Percentiles rank a stretch among this genome's conserved stretches.
phyloP scores from a whole-genome alignment of 805 yeast genomes.

The Tetrapisispora pingtungensis region DNA sequence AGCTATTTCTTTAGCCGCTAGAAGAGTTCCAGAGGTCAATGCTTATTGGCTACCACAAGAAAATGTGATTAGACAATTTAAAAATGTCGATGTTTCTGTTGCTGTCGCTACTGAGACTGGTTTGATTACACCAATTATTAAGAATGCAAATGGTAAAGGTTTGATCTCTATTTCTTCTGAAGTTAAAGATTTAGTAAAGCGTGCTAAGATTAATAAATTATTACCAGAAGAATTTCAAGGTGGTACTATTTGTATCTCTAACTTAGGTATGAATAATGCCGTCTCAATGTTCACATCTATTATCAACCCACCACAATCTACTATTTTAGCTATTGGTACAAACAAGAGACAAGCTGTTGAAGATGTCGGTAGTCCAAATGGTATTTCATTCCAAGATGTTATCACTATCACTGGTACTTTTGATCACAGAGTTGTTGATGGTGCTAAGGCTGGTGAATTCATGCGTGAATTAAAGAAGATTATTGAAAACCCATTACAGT shows the following conservation, averaged over 20 bases:
- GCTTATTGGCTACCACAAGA: slow-evolving; percentile 85
- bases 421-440: slow-evolving; percentile 96
- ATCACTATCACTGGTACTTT: slow-evolving; percentile 92
- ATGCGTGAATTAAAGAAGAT: slow-evolving; percentile 85
- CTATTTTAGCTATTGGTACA: slow-evolving; percentile 92
- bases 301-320: slow-evolving; percentile 94
- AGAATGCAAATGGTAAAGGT: slow-evolving; percentile 81
- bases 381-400: slow-evolving; percentile 85
- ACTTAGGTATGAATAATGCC: slow-evolving; percentile 97
- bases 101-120: slow-evolving; percentile 99
- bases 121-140: slow-evolving; percentile 90
- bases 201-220: slow-evolving; percentile 91
- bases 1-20: slow-evolving; percentile 85
- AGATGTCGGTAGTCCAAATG: slow-evolving; percentile 82
- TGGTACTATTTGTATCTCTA: slow-evolving; percentile 96
- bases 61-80: slow-evolving; percentile 86
- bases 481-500: slow-evolving; percentile 91
- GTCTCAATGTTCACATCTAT: slow-evolving; percentile 90
- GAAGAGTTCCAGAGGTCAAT: slow-evolving; percentile 88
- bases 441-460: slow-evolving; percentile 96
- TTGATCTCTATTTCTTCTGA: slow-evolving; percentile 69
- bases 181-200: slow-evolving; percentile 87
- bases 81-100: slow-evolving; percentile 89
- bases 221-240: slow-evolving; percentile 97
- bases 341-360: slow-evolving; percentile 87